Evolutionary conservation across 2,329 filamentous ascomycete genomes (phyloP), one percentile per base, ranked within the genome.

Genomic region (Nannizziopsis arthrosporioides): DNA sequence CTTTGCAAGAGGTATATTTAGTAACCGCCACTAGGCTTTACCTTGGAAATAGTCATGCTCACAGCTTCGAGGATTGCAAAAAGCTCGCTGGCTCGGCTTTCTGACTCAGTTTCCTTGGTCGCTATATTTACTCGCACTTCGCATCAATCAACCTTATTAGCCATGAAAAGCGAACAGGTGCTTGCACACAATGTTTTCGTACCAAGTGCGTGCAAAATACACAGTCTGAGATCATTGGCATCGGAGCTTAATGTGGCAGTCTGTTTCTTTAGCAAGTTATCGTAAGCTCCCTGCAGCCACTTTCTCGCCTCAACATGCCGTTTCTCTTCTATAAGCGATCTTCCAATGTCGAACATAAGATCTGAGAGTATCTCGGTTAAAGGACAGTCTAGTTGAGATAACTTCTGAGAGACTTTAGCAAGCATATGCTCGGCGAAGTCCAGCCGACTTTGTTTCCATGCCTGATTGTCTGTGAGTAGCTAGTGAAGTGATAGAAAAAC

Each of bases 351-450:
- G 53, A 81, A 85, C 6, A 88, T 70, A 1, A 82, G 68, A 55
- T 87, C 81, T 3, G 80, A 75, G 38, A 89, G 65, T 34, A 69
- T 72, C 60, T 89, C 82, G 1, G 74, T 70, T 1, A 72, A 72
- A 1, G 63, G 53, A 0, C 73, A 63, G 38, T 80, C 73, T 1
- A 77, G 60, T 0, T 60, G 47, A 45, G 57, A 17, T 57, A 58
- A 34, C 56, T 62, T 8, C 66, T 62, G n/a, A 52, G 66, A 56
- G 41, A 78, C 65, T 56, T 84, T 84, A 32, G 64, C 65, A 62
- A 82, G 89, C 72, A 92, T 79, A 62, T 86, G 79, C 47, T 94
- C 85, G 22, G 85, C 85, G 42, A 88, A 75, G 49, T 90, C 84
- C 11, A 84, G 70, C 36, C 82, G 77, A 36, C 77, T 73, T 59